phyloP scores from a whole-genome alignment of 75 land plant species.

The Azolla pinnata region DNA sequence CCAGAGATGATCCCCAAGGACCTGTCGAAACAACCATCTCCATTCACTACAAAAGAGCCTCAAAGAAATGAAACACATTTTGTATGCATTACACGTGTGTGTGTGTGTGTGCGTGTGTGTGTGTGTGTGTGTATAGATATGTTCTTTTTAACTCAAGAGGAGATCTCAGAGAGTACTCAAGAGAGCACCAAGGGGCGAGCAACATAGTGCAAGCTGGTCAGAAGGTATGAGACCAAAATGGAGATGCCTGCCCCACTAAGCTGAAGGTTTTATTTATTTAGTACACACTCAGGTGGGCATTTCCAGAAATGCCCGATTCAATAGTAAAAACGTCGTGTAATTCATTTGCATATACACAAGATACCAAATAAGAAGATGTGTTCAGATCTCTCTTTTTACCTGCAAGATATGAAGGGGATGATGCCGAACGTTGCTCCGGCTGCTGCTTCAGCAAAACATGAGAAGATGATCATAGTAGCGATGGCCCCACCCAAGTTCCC shows the following conservation, averaged over 20 bases:
- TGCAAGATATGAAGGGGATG: constrained; percentile 70
- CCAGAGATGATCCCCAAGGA: constrained; percentile 70
- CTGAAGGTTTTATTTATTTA: no score
- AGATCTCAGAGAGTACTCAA: no score
- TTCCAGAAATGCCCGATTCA: no score
- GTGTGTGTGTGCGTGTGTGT: no score
- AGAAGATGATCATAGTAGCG: constrained; percentile 63
- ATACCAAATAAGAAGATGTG: background rate
- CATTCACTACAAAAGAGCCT: background rate
- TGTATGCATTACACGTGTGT: background rate
- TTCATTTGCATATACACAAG: no score
- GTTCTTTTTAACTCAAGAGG: no score
- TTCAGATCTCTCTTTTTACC: constrained; percentile 7
- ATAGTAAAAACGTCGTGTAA: no score
- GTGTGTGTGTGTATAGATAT: no score
- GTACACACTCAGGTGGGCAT: background rate
- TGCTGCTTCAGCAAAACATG: constrained; percentile 60
- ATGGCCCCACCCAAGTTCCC: constrained; percentile 35
- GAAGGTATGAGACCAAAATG: no score
- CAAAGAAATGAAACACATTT: background rate
- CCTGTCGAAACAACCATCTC: constrained; percentile 10
- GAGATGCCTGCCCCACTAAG: no score
- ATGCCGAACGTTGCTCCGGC: constrained; percentile 74
- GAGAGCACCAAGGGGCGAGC: no score
- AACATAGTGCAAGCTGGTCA: no score